Evolutionary conservation across 768 basidiomycete species (phyloP).

Genomic region (Jaapia argillacea): DNA sequence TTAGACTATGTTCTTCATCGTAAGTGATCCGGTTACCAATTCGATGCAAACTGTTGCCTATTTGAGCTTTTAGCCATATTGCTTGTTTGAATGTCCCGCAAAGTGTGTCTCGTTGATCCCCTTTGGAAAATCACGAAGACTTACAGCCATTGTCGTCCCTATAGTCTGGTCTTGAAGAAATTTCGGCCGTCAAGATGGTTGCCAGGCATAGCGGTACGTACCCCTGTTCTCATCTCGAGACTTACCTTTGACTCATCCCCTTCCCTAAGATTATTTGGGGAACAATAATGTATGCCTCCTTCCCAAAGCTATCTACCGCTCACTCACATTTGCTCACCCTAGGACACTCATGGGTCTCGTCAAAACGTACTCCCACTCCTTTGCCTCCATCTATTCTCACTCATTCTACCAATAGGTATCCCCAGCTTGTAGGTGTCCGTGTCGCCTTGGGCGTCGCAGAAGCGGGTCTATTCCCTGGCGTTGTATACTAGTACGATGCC

Average conservation of each 20-base stretch:
- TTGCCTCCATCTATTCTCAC: not conserved
- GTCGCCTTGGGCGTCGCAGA: conserved; percentile 56
- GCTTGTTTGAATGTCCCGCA: conserved; percentile 58
- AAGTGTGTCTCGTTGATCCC: conserved; percentile 33
- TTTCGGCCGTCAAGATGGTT: conserved; percentile 65
- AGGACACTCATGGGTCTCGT: conserved; percentile 63
- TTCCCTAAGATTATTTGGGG: conserved; percentile 51
- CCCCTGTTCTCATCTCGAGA: not conserved
- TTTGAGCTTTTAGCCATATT: conserved; percentile 33
- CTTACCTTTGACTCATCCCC: not conserved
- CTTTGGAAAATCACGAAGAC: too few relatives aligned
- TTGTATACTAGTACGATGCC: conserved; percentile 53
- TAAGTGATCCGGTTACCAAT: conserved; percentile 19
- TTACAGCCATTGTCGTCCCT: too few relatives aligned
- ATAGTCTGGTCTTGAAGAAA: conserved; percentile 42
- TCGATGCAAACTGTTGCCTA: not conserved
- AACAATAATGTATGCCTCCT: conserved; percentile 37
- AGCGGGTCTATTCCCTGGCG: conserved; percentile 65
- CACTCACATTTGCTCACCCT: not conserved
- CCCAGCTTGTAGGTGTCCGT: conserved; percentile 47
- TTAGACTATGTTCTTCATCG: conserved; percentile 66
- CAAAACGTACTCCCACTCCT: conserved; percentile 33
- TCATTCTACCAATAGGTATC: conserved; percentile 31
- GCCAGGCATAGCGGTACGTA: conserved; percentile 49
- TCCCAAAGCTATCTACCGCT: not conserved